Base-by-base conservation (phyloP, 1,139 yeast species). In the Blastobotrys persicus region DNA sequence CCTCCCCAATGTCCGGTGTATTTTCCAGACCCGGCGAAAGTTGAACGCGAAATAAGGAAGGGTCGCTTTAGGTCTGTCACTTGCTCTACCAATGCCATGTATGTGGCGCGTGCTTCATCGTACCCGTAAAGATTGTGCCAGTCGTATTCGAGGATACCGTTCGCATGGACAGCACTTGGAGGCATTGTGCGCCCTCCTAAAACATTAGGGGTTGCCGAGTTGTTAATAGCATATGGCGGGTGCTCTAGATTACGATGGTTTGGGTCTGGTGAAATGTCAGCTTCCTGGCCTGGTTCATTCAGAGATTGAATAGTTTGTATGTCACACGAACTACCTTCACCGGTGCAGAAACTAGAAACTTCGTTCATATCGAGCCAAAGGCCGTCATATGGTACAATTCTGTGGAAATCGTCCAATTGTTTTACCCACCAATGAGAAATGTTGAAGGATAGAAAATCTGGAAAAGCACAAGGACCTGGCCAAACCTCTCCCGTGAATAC, bases 361-460 rank as follows among this genome's bases (percentile, higher is more conserved):
- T 69, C 73, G 51, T 68, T 68, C 72, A 69, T 69, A 51, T 69
- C 73, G 19, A 63, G 52, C 73, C 73, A 69, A 32, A 69, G 57
- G 19, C 73, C 73, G 51, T 66, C 71, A 47, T 59, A 67, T 18
- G 62, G 60, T 18, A 66, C 47, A 16, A 54, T 50, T 20, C 62
- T 53, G 50, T 61, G 59, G 62, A 65, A 66, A 17, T 55, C 52
- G 42, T 58, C 48, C 47, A 68, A 55, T 45, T 58, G 54, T 16
- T 60, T 53, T 9, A 56, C 51, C 69, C 71, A 68, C 56, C 60
- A 68, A 12, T 54, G 55, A 35, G 59, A 63, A 18, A 66, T 57
- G 39, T 59, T 55, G 42, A 59, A 55, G 11, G 62, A 65, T 18
- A 65, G 55, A 56, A 62, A 68, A 49, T 69, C 73, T 2, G 72